These are phyloP conservation scores for Boletus mariae DNA, from an alignment of 1,284 basidiomycete species.

Conservation along the genomic window DNA sequence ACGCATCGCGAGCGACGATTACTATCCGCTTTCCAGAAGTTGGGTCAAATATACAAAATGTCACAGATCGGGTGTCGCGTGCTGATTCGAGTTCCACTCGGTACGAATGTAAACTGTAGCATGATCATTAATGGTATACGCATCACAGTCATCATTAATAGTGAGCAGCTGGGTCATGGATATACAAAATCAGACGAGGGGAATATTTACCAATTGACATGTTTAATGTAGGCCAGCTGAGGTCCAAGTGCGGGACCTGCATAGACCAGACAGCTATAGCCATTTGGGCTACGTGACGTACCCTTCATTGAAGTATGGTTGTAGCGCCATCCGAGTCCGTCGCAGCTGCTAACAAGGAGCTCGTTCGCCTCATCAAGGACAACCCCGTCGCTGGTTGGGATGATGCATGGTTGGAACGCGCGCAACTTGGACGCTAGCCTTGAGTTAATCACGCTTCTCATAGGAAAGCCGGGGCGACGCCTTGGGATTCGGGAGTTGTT, in stretches of 20 bases:
- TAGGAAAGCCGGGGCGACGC: conserved; percentile 57
- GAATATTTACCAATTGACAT: not conserved
- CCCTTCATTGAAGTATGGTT: not conserved
- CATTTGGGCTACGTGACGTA: not conserved
- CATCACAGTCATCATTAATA: not conserved
- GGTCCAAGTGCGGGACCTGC: not conserved
- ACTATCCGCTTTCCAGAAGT: not conserved
- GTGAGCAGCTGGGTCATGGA: not conserved
- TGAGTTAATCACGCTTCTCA: not conserved
- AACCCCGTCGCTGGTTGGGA: conserved; percentile 19
- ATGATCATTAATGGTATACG: not conserved
- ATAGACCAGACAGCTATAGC: not conserved
- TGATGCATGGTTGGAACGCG: conserved; percentile 14
- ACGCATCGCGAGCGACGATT: not conserved
- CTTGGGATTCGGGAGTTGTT: conserved; percentile 58
- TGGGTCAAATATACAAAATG: not conserved
- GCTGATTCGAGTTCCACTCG: not conserved
- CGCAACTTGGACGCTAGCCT: not conserved
- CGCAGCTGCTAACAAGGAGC: not conserved
- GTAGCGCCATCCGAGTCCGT: not conserved
- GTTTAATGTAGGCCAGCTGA: not conserved
- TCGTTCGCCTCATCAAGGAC: conserved; percentile 14
- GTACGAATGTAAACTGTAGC: not conserved
- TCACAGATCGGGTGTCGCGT: not conserved
- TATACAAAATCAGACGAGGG: not conserved